Evolutionary conservation across 441 rosid species (phyloP).

Genomic region (Iberis amara): DNA sequence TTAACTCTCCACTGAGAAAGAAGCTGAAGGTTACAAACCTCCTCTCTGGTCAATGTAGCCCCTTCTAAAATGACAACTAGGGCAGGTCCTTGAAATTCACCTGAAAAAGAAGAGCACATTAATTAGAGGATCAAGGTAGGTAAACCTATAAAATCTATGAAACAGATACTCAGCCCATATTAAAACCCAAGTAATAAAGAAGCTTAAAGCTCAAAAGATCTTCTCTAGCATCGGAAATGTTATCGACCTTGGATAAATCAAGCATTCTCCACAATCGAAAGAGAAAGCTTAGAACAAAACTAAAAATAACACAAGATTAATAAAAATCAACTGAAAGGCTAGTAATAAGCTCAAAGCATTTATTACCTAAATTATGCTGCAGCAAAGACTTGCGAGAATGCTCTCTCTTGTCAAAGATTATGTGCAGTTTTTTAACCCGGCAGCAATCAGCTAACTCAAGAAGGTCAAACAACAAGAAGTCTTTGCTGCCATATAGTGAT

Average conservation of each 20-base stretch:
- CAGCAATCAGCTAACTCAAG: slow-evolving; percentile 99
- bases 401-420: slow-evolving; percentile 87
- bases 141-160: slow-evolving; percentile 7
- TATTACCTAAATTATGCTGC: slow-evolving; percentile 89
- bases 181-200: slow-evolving; percentile 15
- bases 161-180: slow-evolving; percentile 3
- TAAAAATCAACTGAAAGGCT: slow-evolving; percentile 7
- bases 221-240: slow-evolving; percentile 12
- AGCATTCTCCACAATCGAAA: slow-evolving; percentile 15
- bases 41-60: slow-evolving; percentile 81
- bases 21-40: slow-evolving; percentile 87
- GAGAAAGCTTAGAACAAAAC: slow-evolving; percentile 14
- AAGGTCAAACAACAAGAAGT: slow-evolving; percentile 82
- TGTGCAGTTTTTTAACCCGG: slow-evolving; percentile 73
- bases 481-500: slow-evolving; percentile 66
- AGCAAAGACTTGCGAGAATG: slow-evolving; percentile 84
- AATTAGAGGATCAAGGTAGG: slow-evolving; percentile 15
- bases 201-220: slow-evolving; percentile 9
- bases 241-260: slow-evolving; percentile 11
- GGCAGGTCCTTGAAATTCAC: slow-evolving; percentile 98
- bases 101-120: slow-evolving; percentile 35
- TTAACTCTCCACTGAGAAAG: slow-evolving; percentile 94
- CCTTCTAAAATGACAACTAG: slow-evolving; percentile 87
- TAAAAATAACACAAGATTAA: slow-evolving; percentile 6
- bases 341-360: slow-evolving; percentile 15